These are phyloP conservation scores for Cicer cuneatum DNA, from an alignment of 306 rosid genomes.

Conservation along the genomic window DNA sequence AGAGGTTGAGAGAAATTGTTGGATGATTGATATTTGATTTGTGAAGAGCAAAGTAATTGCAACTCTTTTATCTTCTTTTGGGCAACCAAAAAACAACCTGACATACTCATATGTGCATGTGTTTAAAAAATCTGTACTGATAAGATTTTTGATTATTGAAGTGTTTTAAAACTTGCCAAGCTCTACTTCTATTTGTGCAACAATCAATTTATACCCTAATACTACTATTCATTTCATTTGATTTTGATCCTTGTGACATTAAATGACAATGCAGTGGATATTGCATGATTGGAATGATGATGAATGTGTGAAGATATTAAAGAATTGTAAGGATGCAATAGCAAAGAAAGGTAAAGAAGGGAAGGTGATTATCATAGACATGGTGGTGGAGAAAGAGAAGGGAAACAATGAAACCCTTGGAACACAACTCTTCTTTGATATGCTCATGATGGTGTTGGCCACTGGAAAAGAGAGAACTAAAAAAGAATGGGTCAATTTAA, in stretches of 20 bases:
- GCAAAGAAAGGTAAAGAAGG: conserved; percentile 1
- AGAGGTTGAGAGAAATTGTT: too few relatives aligned
- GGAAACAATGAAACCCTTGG: background rate
- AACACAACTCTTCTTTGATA: conserved; percentile 27
- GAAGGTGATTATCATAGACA: conserved; percentile 36
- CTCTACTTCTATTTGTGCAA: too few relatives aligned
- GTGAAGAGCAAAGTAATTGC: too few relatives aligned
- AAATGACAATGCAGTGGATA: conserved; percentile 31
- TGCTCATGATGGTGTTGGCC: background rate
- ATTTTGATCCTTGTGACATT: background rate
- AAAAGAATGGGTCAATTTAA: background rate
- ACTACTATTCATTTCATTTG: background rate
- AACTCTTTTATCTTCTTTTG: too few relatives aligned
- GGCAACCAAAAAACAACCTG: too few relatives aligned
- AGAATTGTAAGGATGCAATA: conserved; percentile 40
- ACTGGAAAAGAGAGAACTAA: conserved; percentile 18
- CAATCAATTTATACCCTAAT: background rate
- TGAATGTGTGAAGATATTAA: conserved; percentile 30
- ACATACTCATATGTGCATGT: too few relatives aligned
- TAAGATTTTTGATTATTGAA: too few relatives aligned
- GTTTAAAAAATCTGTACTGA: too few relatives aligned
- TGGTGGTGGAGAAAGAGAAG: background rate
- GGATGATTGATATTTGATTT: too few relatives aligned
- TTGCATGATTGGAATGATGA: conserved; percentile 41
- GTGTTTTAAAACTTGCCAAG: too few relatives aligned